Percentiles rank a stretch among this genome's conserved stretches.
These are phyloP conservation scores for Gryganskiella cystojenkinii DNA, from an alignment of 192 early-diverging fungal genomes.

Conservation along the genomic window DNA sequence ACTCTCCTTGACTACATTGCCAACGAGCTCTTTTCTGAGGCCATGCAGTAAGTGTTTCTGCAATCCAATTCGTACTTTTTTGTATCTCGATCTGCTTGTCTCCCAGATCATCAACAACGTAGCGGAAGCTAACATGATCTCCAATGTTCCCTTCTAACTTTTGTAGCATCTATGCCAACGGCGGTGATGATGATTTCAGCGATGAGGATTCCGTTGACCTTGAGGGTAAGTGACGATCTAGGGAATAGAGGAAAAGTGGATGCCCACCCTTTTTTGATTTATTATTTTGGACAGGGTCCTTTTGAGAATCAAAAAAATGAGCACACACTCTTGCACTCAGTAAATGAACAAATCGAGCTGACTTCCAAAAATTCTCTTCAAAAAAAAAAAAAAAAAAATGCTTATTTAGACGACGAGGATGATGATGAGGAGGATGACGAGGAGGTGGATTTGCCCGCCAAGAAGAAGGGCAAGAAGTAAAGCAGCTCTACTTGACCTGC, in stretches of 20 bases:
- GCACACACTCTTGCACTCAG: no score
- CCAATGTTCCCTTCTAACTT: no score
- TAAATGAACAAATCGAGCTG: background rate
- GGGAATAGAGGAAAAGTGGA: no score
- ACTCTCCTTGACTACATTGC: slow-evolving; percentile 26
- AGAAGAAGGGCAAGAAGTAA: slow-evolving; percentile 56
- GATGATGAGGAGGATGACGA: slow-evolving; percentile 35
- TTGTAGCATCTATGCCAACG: slow-evolving; percentile 13
- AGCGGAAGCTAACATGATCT: background rate
- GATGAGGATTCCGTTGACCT: slow-evolving; percentile 22
- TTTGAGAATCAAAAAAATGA: no score
- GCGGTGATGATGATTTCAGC: slow-evolving; percentile 24
- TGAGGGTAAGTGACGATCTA: slow-evolving; percentile 21
- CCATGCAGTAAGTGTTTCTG: slow-evolving; percentile 29
- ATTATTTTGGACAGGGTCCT: background rate
- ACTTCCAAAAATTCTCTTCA: no score
- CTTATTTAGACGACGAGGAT: slow-evolving; percentile 17
- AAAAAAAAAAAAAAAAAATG: background rate
- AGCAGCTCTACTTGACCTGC: background rate
- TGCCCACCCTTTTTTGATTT: no score
- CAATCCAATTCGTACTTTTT: no score
- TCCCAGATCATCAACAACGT: background rate
- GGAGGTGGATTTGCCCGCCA: slow-evolving; percentile 36
- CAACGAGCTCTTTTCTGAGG: slow-evolving; percentile 35
- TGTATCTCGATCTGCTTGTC: background rate